phyloP scores from a whole-genome alignment of 2,329 filamentous ascomycete species.

The Zymoseptoria tritici region DNA sequence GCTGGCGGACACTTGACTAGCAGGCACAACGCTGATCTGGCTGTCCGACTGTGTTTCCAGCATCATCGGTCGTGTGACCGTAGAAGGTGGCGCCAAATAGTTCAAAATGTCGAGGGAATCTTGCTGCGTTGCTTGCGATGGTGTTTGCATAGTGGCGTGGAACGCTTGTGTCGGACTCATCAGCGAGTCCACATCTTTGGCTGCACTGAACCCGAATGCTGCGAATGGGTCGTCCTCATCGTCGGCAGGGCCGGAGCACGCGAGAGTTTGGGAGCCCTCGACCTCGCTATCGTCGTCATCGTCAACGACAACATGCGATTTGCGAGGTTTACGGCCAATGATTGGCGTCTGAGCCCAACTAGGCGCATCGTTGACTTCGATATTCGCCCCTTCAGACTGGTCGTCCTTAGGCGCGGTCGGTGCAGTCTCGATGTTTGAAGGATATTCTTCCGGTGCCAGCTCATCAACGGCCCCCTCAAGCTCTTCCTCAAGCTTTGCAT shows the following conservation, averaged over 20 bases:
- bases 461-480: conserved; percentile 17
- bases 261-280: conserved; percentile 1
- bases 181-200: conserved; percentile 16
- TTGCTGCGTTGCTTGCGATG: conserved; percentile 28
- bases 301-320: conserved; percentile 27
- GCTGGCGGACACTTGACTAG: conserved; percentile 23
- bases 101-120: conserved; percentile 39
- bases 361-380: not conserved
- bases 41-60: conserved; percentile 12
- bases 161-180: conserved; percentile 31
- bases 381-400: not conserved
- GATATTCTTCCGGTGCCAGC: conserved; percentile 9
- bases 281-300: conserved; percentile 31
- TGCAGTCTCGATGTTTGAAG: not conserved
- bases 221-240: conserved; percentile 26
- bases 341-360: conserved; percentile 5
- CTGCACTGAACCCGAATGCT: conserved; percentile 26
- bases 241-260: not conserved
- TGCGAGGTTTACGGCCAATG: conserved; percentile 20
- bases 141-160: conserved; percentile 31
- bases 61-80: conserved; percentile 8
- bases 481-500: conserved; percentile 18
- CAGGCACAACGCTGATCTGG: conserved; percentile 13
- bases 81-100: conserved; percentile 26
- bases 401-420: not conserved